Base-by-base conservation (phyloP, 176 grass and related monocot species). In the Ananas comosus region DNA sequence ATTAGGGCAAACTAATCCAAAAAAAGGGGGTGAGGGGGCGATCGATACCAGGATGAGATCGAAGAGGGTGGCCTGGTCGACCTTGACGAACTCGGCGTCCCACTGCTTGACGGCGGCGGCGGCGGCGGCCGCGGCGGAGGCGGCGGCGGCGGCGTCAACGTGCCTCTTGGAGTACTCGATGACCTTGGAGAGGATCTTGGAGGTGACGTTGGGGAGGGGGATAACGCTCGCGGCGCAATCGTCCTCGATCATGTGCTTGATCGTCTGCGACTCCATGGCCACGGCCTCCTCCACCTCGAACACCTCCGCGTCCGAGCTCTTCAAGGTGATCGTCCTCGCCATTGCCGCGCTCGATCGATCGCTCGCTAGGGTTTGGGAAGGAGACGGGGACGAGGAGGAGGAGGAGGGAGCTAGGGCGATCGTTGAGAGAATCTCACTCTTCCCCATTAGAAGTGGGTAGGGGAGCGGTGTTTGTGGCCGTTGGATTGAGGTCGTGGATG, bases 161-260 rank as follows among this genome's bases (percentile, higher is more conserved):
- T 90, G 87, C 72, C 85, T 80, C 72, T 3, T 82, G 87, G 83
- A 90, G 73, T 80, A 90, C 69, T 70, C 83, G 65, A 89, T 77
- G 58, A 89, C 80, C 76, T 48, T 67, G 64, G 51, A 10, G 29
- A 90, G 87, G 69, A 83, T 83, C 28, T 16, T 82, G 58, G 64
- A 9, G 87, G 1, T 51, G 64, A 90, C 83, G 59, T 90, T 90
- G 72, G 76, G 80, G 69, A 90, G 52, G 25, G 83, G 83, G 83
- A 85, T 90, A 51, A 27, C 69, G 59, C 13, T 70, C 51, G 61
- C 52, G n/a, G 17, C 81, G 83, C 87, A 85, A 11, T 59, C 51
- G 21, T 90, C 83, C 65, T 85, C 83, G 65, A 90, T 74, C 73
- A 90, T 77, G 76, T 77, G 59, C 69, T 70, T 73, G 73, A 90